Evolutionary conservation across 1,139 yeast species (phyloP).

Genomic region (Hanseniaspora sp.): DNA sequence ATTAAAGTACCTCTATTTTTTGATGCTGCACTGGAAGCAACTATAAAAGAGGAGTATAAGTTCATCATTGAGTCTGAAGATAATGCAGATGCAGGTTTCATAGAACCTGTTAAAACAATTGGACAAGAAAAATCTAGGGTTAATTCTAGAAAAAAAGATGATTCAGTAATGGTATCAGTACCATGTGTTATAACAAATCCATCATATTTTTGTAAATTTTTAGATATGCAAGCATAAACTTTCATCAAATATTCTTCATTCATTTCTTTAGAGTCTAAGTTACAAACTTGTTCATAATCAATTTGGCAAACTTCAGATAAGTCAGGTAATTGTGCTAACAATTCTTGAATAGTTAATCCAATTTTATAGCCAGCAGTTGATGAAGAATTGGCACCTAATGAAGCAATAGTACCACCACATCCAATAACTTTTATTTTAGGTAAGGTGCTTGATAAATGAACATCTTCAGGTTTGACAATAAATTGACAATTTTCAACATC

Average conservation of each 20-base stretch:
- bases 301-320: conserved; percentile 46
- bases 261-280: conserved; percentile 55
- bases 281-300: conserved; percentile 55
- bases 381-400: conserved; percentile 45
- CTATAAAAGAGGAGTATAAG: conserved; percentile 55
- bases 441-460: conserved; percentile 18
- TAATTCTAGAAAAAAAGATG: conserved; percentile 55
- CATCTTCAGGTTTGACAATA: conserved; percentile 20
- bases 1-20: conserved; percentile 52
- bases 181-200: conserved; percentile 60
- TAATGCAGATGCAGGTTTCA: conserved; percentile 62
- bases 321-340: conserved; percentile 50
- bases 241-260: conserved; percentile 33
- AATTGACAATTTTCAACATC: conserved; percentile 28
- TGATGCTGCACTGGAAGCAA: conserved; percentile 44
- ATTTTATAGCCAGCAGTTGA: conserved; percentile 62
- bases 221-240: conserved; percentile 36
- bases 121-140: conserved; percentile 49
- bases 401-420: conserved; percentile 67
- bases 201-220: conserved; percentile 35
- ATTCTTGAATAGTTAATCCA: conserved; percentile 53
- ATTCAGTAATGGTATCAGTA: conserved; percentile 62
- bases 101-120: conserved; percentile 57
- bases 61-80: conserved; percentile 68
- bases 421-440: conserved; percentile 49